Evolutionary conservation across 805 yeast species (phyloP), one percentile per base, ranked within the genome.

Genomic region (Saccharomycopsis oosterbeekiorum): DNA sequence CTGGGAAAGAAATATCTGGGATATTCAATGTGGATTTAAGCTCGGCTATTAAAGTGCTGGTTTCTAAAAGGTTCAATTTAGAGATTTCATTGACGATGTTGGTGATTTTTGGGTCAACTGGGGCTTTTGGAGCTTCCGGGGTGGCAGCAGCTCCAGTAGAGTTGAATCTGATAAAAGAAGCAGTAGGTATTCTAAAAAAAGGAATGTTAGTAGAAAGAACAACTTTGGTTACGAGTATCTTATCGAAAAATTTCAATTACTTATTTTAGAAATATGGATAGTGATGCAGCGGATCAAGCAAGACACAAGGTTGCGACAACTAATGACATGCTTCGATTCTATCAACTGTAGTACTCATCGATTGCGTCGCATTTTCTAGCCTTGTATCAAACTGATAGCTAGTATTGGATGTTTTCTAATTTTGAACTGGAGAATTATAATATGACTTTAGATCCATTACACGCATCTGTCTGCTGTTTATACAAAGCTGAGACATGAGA

Each of bases 11-110:
- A 68, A 92, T 90, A 73, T 94, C 99, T 66, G 97, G 89, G 67
- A 94, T 94, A 77, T 94, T 91, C 69, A 94, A 84, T 71, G 85
- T 86, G 55, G 85, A 77, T 76, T 86, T 86, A 73, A 89, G 80
- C 70, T 89, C 97, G 47, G 84, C 73, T 65, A 94, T 88, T 71
- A 94, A 82, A 36, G 86, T 74, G n/a, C 97, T 86, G 24, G 98
- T 93, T 78, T 94, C 99, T 71, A 92, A 79, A 61, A 94, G 81
- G n/a, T 96, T 91, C 73, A 94, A 81, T 68, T 88, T 82, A 59
- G 97, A 84, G 72, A 94, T 94, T 70, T 89, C 88, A 70, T 89
- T 94, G 60, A 94, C 99, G 68, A 94, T 92, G 60, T 84, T 75
- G 55, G 86, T 69, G 74, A 94, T 91, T 75, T 93, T 92, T 67